Evolutionary conservation across 2,329 filamentous ascomycete genomes (phyloP).

Genomic region (Penicillium vulpinum): DNA sequence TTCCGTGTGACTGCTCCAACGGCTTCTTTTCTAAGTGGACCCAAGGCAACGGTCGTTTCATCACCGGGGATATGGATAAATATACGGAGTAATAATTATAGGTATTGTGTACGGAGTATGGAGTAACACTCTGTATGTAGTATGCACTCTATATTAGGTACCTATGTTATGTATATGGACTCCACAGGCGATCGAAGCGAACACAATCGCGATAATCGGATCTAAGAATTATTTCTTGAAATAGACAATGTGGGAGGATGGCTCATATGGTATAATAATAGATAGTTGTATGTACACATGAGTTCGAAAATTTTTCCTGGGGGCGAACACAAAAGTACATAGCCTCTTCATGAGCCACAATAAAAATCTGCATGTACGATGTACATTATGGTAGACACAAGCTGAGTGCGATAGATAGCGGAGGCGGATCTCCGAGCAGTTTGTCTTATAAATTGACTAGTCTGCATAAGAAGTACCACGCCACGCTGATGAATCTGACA

Average conservation of each 20-base stretch:
- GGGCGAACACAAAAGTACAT: conserved; percentile 4
- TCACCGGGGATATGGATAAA: background rate
- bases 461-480: background rate
- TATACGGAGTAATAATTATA: too few relatives aligned
- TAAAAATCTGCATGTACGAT: background rate
- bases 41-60: background rate
- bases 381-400: background rate
- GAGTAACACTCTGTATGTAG: background rate
- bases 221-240: background rate
- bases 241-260: background rate
- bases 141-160: background rate
- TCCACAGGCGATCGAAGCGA: conserved; percentile 2
- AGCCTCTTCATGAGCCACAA: conserved; percentile 5
- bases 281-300: background rate
- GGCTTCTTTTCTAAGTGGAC: background rate
- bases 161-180: background rate
- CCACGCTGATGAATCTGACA: background rate
- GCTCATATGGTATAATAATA: background rate
- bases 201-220: background rate
- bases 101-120: background rate
- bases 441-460: background rate
- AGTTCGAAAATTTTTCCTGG: background rate
- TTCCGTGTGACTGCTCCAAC: conserved; percentile 2
- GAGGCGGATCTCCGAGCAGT: background rate
- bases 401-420: background rate